Evolutionary conservation across 257 asterid genomes (phyloP).

Genomic region (Ophiorrhiza pumila): DNA sequence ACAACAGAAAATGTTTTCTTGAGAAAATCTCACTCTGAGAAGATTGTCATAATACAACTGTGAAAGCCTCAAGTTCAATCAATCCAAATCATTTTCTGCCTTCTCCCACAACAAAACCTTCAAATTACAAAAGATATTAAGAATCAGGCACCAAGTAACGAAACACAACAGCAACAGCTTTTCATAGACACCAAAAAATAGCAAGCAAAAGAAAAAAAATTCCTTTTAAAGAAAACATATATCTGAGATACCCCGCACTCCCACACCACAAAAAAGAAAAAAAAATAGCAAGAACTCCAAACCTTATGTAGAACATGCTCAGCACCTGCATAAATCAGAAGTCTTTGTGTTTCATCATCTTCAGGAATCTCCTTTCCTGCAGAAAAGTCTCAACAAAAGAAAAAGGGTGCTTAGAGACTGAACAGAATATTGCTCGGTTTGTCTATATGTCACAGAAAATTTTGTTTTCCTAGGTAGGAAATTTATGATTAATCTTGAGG

Average conservation of each 20-base stretch:
- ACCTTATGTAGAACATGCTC: conserved; percentile 81
- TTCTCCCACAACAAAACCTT: conserved; percentile 69
- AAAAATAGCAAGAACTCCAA: conserved; percentile 14
- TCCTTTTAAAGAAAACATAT: too few relatives aligned
- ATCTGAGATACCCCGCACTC: too few relatives aligned
- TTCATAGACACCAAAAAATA: too few relatives aligned
- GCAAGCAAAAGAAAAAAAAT: too few relatives aligned
- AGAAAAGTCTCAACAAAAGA: conserved; percentile 5
- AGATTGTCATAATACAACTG: conserved; percentile 70
- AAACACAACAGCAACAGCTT: background rate
- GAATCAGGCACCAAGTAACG: background rate
- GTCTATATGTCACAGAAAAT: background rate
- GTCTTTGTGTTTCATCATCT: conserved; percentile 44
- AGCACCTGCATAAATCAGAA: conserved; percentile 54
- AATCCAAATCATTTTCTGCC: conserved; percentile 51
- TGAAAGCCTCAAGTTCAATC: conserved; percentile 71
- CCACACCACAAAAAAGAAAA: too few relatives aligned
- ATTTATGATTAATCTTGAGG: background rate
- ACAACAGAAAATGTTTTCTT: background rate
- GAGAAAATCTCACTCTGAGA: conserved; percentile 45
- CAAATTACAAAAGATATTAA: conserved; percentile 18
- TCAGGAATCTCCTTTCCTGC: conserved; percentile 76
- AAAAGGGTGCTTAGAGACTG: background rate
- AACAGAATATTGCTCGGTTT: background rate
- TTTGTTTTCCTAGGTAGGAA: background rate